A percentile compares a stretch with the other conserved stretches of the same genome.
Evolutionary conservation across 1,284 basidiomycete genomes (phyloP).

Genomic region (Pseudozyma thailandica): DNA sequence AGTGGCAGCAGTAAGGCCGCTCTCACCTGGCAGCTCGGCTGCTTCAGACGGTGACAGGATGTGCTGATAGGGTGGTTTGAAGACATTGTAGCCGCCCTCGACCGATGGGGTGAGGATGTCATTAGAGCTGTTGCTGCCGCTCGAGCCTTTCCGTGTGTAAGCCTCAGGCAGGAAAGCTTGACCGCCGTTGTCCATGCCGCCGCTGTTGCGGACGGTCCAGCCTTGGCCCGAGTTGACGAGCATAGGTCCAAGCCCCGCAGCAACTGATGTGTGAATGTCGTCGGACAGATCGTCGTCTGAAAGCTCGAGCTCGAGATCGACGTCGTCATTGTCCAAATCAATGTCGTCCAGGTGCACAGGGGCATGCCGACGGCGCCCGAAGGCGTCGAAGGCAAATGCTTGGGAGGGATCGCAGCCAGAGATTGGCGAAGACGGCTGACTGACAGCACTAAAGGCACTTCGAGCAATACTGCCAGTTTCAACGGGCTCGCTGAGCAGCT

Average conservation of each 20-base stretch:
- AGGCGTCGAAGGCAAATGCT: conserved; percentile 25
- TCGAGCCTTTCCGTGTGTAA: conserved; percentile 30
- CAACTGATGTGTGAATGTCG: conserved; percentile 18
- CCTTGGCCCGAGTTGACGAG: conserved; percentile 53
- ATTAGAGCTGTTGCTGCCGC: conserved; percentile 32
- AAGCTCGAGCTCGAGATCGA: conserved; percentile 51
- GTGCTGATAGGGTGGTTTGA: conserved; percentile 58
- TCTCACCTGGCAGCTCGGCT: conserved; percentile 2
- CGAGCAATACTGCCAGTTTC: conserved; percentile 22
- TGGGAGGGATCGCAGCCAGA: conserved; percentile 6
- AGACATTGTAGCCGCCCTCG: conserved; percentile 62
- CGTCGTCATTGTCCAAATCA: conserved; percentile 31
- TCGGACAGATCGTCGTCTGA: conserved; percentile 57
- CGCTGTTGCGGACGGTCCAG: conserved; percentile 38
- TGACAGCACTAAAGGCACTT: conserved; percentile 29
- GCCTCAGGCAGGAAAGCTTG: conserved; percentile 30
- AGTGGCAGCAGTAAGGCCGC: background rate
- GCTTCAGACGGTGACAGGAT: conserved; percentile 24
- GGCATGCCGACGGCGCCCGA: conserved; percentile 38
- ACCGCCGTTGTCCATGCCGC: conserved; percentile 9
- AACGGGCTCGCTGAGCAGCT: conserved; percentile 21
- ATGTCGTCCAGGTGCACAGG: conserved; percentile 12
- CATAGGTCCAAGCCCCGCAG: conserved; percentile 13
- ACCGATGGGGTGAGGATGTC: conserved; percentile 59
- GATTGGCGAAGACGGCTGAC: conserved; percentile 47